Percentiles rank a stretch among this genome's conserved stretches.
Conservation (phyloP, 768 basidiomycete species). For the Lentinula guzmanii region DNA sequence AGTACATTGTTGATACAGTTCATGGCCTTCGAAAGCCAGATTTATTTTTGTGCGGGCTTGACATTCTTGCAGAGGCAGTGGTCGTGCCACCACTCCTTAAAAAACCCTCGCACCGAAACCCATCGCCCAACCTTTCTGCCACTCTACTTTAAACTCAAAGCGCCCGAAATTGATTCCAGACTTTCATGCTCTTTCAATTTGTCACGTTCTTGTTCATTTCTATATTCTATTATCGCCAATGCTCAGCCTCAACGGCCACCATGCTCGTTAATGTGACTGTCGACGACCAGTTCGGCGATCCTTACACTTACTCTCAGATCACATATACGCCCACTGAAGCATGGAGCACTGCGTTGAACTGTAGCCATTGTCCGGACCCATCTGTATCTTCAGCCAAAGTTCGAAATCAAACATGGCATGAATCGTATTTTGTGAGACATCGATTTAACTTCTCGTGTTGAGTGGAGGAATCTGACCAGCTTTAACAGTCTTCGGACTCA, state of each 20-base stretch:
- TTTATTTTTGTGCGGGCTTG: background rate
- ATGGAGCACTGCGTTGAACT: constrained; percentile 11
- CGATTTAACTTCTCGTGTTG: background rate
- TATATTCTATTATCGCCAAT: background rate
- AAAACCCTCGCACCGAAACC: background rate
- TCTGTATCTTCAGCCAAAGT: background rate
- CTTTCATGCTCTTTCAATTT: background rate
- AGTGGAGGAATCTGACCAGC: background rate
- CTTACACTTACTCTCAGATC: constrained; percentile 13
- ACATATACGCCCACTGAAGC: constrained; percentile 12
- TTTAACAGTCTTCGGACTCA: background rate
- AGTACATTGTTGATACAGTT: background rate
- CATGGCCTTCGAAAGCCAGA: background rate
- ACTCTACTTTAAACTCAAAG: background rate
- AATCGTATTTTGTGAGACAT: constrained; percentile 3
- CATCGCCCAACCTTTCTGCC: background rate
- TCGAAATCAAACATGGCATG: constrained; percentile 5
- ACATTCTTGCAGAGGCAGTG: background rate
- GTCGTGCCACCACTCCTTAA: background rate
- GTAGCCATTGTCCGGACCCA: background rate
- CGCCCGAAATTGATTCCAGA: background rate
- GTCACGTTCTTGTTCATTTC: constrained; percentile 1
- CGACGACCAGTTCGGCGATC: constrained; percentile 22
- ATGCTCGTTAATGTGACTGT: constrained; percentile 22
- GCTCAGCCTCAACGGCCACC: background rate